Evolutionary conservation across 2,329 filamentous ascomycete genomes (phyloP).

Genomic region (Botrytis porri): DNA sequence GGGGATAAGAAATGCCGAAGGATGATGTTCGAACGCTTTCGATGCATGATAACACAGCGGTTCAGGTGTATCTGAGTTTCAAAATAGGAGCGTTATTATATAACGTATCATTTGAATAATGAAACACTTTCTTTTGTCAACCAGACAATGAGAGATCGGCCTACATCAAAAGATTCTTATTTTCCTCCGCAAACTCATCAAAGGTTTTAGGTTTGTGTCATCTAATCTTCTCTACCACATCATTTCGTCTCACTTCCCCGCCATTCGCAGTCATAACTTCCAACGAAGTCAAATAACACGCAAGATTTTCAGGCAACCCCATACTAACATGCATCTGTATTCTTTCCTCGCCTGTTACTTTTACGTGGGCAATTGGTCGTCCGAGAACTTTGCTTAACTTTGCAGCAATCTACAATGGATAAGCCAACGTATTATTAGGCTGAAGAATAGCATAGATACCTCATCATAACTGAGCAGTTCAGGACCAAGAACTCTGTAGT

Average conservation of each 20-base stretch:
- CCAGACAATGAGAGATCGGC: not conserved
- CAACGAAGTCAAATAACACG: not conserved
- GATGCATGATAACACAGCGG: not conserved
- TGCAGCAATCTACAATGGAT: not conserved
- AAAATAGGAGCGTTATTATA: not conserved
- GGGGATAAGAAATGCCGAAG: not conserved
- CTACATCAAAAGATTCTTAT: not conserved
- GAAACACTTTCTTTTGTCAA: not conserved
- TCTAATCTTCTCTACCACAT: slow-evolving; percentile 3
- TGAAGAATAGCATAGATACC: not conserved
- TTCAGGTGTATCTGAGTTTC: not conserved
- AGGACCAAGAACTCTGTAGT: not conserved
- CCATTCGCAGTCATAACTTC: slow-evolving; percentile 3
- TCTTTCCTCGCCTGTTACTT: not conserved
- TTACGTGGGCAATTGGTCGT: not conserved
- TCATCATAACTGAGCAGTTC: slow-evolving; percentile 2
- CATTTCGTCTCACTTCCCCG: not conserved
- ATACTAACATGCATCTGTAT: not conserved
- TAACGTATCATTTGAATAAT: not conserved
- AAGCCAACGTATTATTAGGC: not conserved
- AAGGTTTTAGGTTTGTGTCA: not conserved
- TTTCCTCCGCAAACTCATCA: not conserved
- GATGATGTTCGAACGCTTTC: not conserved
- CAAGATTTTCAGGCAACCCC: not conserved
- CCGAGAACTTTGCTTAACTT: not conserved